Base-by-base conservation (phyloP, 345 rosid genomes). In the Trapa incisa region DNA sequence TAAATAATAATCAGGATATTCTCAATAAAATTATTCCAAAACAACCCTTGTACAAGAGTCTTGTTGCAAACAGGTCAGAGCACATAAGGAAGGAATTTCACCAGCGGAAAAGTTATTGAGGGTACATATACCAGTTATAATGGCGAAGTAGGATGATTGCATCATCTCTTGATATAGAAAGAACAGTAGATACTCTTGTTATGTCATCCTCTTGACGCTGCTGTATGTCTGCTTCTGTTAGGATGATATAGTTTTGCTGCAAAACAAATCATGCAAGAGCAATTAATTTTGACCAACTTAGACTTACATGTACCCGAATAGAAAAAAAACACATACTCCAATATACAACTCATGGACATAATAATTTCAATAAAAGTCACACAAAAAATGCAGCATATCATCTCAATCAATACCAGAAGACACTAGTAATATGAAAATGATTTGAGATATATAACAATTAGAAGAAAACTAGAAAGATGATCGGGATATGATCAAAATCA, bases 61-160 rank as follows among this genome's bases (percentile, higher is more conserved):
- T 8, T 13, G 1, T 4, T 37, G 37, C 43, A 62, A 4, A 29
- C 32, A 54, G 17, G 64, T 33, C 37, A 50, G 38, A 37, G 47
- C 33, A 45, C 4, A 37, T 37, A 33, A 29, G 39, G 47, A 39
- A 71, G 47, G 67, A 41, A 70, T 22, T 13, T 29, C 13, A 71
- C 35, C 38, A 57, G 41, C 37, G 54, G 29, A 22, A 42, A 53
- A 65, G 39, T 37, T 32, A 61, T 15, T 7, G 47, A 67, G 43
- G 63, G 65, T 11, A 29, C 62, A 0, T 67, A 77, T 81, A 94
- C 99, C 99, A 95, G 75, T 84, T 84, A 75, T 70, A 91, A 65
- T 81, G 80, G 47, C 90, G 84, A 38, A 95, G 99, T 64, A 95
- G 74, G 66, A 80, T 73, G 73, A 83, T 80, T 37, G 99, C 96